Conservation (phyloP, 768 basidiomycete species). For the Clathrus columnatus region DNA sequence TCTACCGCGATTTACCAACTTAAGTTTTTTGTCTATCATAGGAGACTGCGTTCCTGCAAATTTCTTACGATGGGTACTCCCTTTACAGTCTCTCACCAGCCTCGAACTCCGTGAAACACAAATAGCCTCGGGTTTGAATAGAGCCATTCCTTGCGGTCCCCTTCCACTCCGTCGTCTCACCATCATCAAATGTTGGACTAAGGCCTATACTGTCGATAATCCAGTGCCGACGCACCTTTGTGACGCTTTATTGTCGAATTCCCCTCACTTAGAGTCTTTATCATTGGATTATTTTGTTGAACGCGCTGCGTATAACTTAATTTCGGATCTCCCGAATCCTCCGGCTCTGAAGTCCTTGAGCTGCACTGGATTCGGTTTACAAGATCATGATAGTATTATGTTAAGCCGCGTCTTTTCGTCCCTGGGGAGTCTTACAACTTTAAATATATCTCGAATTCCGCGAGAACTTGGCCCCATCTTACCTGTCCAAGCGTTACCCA, state of each 20-base stretch:
- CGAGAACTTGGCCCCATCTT: not conserved
- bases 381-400: not conserved
- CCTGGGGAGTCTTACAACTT: not conserved
- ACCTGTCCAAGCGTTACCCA: not conserved
- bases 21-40: not conserved
- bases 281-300: conserved; percentile 1
- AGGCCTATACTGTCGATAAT: not conserved
- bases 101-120: conserved; percentile 2
- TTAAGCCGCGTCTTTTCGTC: not conserved
- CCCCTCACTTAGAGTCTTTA: not conserved
- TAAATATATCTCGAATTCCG: not conserved
- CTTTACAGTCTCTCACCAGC: not conserved
- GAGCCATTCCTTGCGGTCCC: not conserved
- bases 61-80: not conserved
- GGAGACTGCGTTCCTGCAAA: not conserved
- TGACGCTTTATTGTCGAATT: not conserved
- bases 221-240: not conserved
- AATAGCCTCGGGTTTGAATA: not conserved
- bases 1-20: not conserved
- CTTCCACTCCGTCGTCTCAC: conserved; percentile 3
- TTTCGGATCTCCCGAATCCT: not conserved
- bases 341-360: not conserved
- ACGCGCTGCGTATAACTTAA: not conserved
- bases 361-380: not conserved
- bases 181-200: conserved; percentile 5